Conservation (phyloP, 2,329 filamentous ascomycete species). For the Peltaster fructicola region DNA sequence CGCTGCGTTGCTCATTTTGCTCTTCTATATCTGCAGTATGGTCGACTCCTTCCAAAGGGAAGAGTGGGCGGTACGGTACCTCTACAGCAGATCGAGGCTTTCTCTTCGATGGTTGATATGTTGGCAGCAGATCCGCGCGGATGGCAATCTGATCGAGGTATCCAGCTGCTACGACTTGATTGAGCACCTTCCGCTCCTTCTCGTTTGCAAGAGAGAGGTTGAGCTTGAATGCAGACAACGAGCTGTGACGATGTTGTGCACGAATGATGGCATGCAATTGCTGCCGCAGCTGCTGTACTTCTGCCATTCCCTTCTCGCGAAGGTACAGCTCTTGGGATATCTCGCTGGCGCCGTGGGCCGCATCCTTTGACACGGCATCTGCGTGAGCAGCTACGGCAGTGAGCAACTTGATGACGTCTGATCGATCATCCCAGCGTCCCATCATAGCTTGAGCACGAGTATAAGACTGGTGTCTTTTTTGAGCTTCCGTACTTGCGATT, state of each 20-base stretch:
- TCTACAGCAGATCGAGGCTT: slow-evolving; percentile 77
- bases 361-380: slow-evolving; percentile 38
- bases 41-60: slow-evolving; percentile 30
- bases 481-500: slow-evolving; percentile 41
- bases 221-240: slow-evolving; percentile 8
- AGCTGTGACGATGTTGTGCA: slow-evolving; percentile 6
- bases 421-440: slow-evolving; percentile 60
- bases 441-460: slow-evolving; percentile 64
- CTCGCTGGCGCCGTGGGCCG: slow-evolving; percentile 25
- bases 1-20: slow-evolving; percentile 41
- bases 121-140: slow-evolving; percentile 57
- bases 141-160: slow-evolving; percentile 93
- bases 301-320: slow-evolving; percentile 68
- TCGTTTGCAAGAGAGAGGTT: slow-evolving; percentile 40
- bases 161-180: slow-evolving; percentile 79
- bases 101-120: slow-evolving; percentile 43
- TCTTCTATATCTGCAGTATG: slow-evolving; percentile 17
- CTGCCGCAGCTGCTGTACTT: slow-evolving; percentile 63
- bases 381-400: slow-evolving; percentile 79
- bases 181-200: slow-evolving; percentile 56
- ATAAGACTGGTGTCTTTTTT: slow-evolving; percentile 45
- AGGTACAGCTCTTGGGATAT: slow-evolving; percentile 79
- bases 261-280: slow-evolving; percentile 72
- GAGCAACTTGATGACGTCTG: slow-evolving; percentile 79
- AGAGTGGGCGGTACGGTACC: slow-evolving; percentile 75